Evolutionary conservation across 2,329 filamentous ascomycete species (phyloP).

Genomic region (Fusarium sambucinum): DNA sequence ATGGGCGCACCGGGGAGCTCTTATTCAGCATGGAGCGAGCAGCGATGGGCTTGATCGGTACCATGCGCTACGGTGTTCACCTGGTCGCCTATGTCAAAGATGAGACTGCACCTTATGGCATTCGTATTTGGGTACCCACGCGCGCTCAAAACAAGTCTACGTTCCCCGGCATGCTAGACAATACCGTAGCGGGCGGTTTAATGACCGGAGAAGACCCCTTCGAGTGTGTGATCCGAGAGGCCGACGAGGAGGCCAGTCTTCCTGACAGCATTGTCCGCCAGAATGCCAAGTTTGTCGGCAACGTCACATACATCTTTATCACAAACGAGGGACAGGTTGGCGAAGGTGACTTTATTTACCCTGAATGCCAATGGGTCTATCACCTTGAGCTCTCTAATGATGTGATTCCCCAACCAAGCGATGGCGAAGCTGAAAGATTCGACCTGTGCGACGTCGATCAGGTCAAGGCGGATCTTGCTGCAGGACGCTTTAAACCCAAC

Average conservation of each 20-base stretch:
- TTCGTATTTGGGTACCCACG: constrained; percentile 87
- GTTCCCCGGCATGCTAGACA: constrained; percentile 93
- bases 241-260: constrained; percentile 88
- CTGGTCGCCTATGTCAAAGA: constrained; percentile 77
- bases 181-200: constrained; percentile 86
- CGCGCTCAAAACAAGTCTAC: constrained; percentile 84
- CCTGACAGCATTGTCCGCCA: constrained; percentile 75
- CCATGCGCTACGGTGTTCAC: constrained; percentile 83
- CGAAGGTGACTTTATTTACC: constrained; percentile 85
- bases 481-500: constrained; percentile 91
- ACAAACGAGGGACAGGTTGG: constrained; percentile 81
- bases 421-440: constrained; percentile 91
- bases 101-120: constrained; percentile 59
- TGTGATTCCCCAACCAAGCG: constrained; percentile 79
- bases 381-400: constrained; percentile 81
- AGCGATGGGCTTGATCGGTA: constrained; percentile 79
- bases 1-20: constrained; percentile 70
- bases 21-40: constrained; percentile 83
- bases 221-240: constrained; percentile 86
- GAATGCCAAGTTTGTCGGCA: constrained; percentile 70
- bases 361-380: constrained; percentile 92
- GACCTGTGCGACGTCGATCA: constrained; percentile 81
- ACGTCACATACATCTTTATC: constrained; percentile 87
- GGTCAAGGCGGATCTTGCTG: constrained; percentile 75
- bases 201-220: constrained; percentile 83